Evolutionary conservation across 495 filamentous ascomycete species (phyloP).

Genomic region (Evansstolkia leycettana): DNA sequence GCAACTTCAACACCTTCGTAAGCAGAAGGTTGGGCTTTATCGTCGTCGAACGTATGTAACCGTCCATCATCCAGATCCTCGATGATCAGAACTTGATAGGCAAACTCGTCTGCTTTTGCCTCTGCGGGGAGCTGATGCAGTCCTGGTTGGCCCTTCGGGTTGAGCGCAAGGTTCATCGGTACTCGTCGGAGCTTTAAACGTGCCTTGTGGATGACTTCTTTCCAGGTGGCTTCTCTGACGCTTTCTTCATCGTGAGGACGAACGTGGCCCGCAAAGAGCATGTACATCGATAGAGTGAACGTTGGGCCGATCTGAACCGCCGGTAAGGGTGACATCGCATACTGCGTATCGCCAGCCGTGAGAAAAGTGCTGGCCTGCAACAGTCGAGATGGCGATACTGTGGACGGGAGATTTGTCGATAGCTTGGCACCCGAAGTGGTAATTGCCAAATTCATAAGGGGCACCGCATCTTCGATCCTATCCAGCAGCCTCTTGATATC

Average conservation of each 20-base stretch:
- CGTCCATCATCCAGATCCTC: slow-evolving; percentile 92
- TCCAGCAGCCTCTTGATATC: slow-evolving; percentile 66
- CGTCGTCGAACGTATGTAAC: slow-evolving; percentile 69
- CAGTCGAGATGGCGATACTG: slow-evolving; percentile 81
- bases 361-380: slow-evolving; percentile 91
- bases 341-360: slow-evolving; percentile 77
- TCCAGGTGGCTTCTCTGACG: slow-evolving; percentile 76
- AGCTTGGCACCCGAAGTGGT: slow-evolving; percentile 86
- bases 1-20: slow-evolving; percentile 63
- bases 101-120: slow-evolving; percentile 55
- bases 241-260: slow-evolving; percentile 50
- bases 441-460: slow-evolving; percentile 88
- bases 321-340: slow-evolving; percentile 46
- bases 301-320: slow-evolving; percentile 79
- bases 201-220: slow-evolving; percentile 95
- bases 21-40: slow-evolving; percentile 40
- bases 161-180: slow-evolving; percentile 27
- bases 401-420: slow-evolving; percentile 63
- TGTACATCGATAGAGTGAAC: slow-evolving; percentile 86
- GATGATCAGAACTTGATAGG: slow-evolving; percentile 78
- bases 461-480: slow-evolving; percentile 86
- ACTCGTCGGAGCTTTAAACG: slow-evolving; percentile 63
- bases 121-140: slow-evolving; percentile 30
- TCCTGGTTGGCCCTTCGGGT: slow-evolving; percentile 8
- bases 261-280: slow-evolving; percentile 83